phyloP scores from a whole-genome alignment of 495 filamentous ascomycete species.

The Penicillium parvum region DNA sequence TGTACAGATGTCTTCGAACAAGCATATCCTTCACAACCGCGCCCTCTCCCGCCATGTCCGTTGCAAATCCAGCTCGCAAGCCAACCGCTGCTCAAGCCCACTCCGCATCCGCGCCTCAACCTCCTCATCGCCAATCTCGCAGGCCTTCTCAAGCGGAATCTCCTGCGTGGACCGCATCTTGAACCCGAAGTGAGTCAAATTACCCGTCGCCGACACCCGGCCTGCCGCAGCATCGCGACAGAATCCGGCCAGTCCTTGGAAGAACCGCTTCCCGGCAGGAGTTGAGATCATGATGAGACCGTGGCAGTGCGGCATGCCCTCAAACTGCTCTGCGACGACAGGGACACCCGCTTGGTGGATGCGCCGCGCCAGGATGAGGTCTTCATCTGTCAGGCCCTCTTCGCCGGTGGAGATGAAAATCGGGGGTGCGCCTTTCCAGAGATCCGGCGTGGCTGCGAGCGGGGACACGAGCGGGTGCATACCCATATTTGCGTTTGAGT shows the following conservation, averaged over 20 bases:
- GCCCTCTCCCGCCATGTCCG: constrained; percentile 37
- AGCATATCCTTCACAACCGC: constrained; percentile 38
- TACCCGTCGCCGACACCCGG: constrained; percentile 18
- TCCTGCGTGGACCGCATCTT: constrained; percentile 49
- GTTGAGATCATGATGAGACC: constrained; percentile 56
- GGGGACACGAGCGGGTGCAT: constrained; percentile 74
- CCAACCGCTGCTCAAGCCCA: constrained; percentile 41
- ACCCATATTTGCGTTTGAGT: constrained; percentile 56
- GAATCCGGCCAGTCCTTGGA: constrained; percentile 57
- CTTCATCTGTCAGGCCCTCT: constrained; percentile 76
- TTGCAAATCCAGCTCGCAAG: constrained; percentile 39
- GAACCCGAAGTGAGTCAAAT: constrained; percentile 46
- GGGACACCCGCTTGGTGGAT: constrained; percentile 57
- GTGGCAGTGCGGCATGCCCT: constrained; percentile 90
- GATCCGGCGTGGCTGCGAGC: constrained; percentile 47
- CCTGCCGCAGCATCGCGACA: constrained; percentile 36
- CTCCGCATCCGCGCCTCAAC: constrained; percentile 45
- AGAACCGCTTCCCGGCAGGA: constrained; percentile 45
- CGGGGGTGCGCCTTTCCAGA: constrained; percentile 68
- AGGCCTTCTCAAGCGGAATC: constrained; percentile 49
- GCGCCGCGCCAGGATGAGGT: constrained; percentile 54
- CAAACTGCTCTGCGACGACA: constrained; percentile 70
- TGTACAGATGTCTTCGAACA: background rate
- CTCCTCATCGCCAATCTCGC: constrained; percentile 49
- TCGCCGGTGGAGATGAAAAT: constrained; percentile 71